Evolutionary conservation across 352 stramenopile species (phyloP), one percentile per base, ranked within the genome.

Genomic region (Thalassiosira hispida): DNA sequence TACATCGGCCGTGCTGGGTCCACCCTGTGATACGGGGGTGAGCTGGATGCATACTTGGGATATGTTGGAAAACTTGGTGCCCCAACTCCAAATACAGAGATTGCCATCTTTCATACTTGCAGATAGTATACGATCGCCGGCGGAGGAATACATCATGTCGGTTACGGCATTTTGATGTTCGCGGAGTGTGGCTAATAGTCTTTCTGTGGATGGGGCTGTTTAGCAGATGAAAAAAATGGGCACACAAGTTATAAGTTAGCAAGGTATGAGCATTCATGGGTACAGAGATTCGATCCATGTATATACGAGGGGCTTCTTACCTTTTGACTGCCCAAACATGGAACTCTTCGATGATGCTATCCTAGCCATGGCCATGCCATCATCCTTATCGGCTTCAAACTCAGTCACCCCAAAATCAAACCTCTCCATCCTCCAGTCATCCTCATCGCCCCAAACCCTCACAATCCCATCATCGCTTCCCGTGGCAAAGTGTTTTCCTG

Each of bases 41-140:
- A 86, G 69, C 18, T 77, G 66, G 53, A 86, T 77, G 29, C 74
- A 64, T 60, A 86, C 60, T 46, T 86, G 74, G 8, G 68, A 81
- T 16, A 74, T 12, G 60, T 79, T 77, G 9, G 18, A 53, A 55
- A 86, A 84, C 40, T 71, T 76, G 12, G 67, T 74, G 1, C 71
- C 68, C 76, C 89, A 94, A n/a, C 68, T 90, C 89, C 91, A 96
- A 22, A 97, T 83, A 49, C 90, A 70, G 44, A 93, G 90, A 20
- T 90, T 84, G 47, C 96, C 96, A 73, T 98, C 96, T 75, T 97
- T 96, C 73, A 97, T 96, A 35, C 95, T 98, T 23, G 94, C 96
- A 71, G 96, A 98, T 2, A 97, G 88, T 70, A 99, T 92, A 6
- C 94, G 89, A 79, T 98, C 95, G 25, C 96, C 96, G 11, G 79